These are phyloP conservation scores for Lachancea lanzarotensis DNA, from an alignment of 805 yeast genomes.

Conservation along the genomic window DNA sequence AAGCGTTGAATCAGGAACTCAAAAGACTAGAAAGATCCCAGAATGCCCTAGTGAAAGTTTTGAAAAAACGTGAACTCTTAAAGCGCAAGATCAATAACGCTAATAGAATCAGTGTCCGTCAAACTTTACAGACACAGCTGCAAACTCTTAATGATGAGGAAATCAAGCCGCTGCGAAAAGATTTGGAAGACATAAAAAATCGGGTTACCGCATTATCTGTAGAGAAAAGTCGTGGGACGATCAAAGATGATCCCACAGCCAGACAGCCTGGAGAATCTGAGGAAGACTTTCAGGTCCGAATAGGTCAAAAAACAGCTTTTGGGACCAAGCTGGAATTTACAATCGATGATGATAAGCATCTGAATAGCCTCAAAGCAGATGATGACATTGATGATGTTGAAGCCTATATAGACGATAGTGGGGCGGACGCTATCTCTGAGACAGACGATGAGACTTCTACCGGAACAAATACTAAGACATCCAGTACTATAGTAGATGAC, in stretches of 20 bases:
- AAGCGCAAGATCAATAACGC: constrained; percentile 45
- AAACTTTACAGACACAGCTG: constrained; percentile 49
- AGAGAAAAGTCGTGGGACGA: constrained; percentile 5
- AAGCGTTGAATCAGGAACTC: constrained; percentile 66
- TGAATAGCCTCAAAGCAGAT: constrained; percentile 12
- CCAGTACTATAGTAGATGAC: constrained; percentile 47
- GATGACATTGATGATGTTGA: constrained; percentile 7
- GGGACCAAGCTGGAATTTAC: constrained; percentile 60
- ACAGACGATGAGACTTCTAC: background rate
- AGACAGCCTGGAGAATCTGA: constrained; percentile 67
- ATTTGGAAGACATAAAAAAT: constrained; percentile 53
- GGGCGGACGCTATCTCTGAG: background rate
- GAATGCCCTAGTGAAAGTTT: constrained; percentile 40
- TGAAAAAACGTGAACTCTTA: constrained; percentile 41
- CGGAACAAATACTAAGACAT: background rate
- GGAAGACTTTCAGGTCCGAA: constrained; percentile 73
- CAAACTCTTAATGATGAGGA: constrained; percentile 44
- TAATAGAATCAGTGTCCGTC: constrained; percentile 60
- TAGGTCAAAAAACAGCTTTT: constrained; percentile 92
- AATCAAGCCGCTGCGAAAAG: constrained; percentile 47
- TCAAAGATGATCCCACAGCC: constrained; percentile 25
- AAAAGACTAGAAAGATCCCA: constrained; percentile 66
- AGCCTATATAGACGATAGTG: constrained; percentile 17
- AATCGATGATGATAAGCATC: constrained; percentile 11
- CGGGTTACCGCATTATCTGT: constrained; percentile 36